A percentile compares a stretch with the other conserved stretches of the same genome.
These are phyloP conservation scores for Eucalyptus curtisii DNA, from an alignment of 345 rosid species.

Conservation along the genomic window DNA sequence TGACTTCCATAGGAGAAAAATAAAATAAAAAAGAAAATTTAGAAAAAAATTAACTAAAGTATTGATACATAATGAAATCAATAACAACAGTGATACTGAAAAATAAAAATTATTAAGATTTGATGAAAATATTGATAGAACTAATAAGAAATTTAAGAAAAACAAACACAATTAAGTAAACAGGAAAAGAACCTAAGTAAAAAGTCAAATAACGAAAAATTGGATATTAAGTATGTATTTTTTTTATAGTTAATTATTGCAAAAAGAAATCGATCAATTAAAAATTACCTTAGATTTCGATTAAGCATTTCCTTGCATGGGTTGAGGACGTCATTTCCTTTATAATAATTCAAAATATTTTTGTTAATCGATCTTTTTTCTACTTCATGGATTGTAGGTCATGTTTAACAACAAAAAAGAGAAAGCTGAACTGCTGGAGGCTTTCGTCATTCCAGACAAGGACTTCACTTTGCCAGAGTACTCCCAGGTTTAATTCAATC, in stretches of 20 bases:
- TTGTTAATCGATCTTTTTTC: too few species aligned
- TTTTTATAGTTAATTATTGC: too few species aligned
- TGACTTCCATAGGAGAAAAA: neutral
- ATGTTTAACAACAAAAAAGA: slow-evolving; percentile 8
- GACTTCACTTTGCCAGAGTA: neutral
- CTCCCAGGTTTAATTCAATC: neutral
- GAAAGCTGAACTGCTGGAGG: slow-evolving; percentile 21
- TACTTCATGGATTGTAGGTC: neutral
- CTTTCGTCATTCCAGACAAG: slow-evolving; percentile 6
- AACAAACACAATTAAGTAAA: too few species aligned
- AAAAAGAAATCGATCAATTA: too few species aligned
- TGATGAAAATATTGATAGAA: neutral
- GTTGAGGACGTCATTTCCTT: too few species aligned
- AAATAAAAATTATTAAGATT: too few species aligned
- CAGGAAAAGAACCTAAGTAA: neutral
- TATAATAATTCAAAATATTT: too few species aligned
- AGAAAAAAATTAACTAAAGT: neutral
- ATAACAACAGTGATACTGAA: neutral
- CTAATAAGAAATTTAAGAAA: neutral
- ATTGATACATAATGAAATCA: neutral
- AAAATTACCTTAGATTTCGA: neutral
- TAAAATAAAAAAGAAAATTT: too few species aligned
- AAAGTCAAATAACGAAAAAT: neutral
- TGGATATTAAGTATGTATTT: too few species aligned
- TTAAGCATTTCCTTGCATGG: too few species aligned